Evolutionary conservation across 2,329 filamentous ascomycete species (phyloP).

Genomic region (Arachnomyces sp.): DNA sequence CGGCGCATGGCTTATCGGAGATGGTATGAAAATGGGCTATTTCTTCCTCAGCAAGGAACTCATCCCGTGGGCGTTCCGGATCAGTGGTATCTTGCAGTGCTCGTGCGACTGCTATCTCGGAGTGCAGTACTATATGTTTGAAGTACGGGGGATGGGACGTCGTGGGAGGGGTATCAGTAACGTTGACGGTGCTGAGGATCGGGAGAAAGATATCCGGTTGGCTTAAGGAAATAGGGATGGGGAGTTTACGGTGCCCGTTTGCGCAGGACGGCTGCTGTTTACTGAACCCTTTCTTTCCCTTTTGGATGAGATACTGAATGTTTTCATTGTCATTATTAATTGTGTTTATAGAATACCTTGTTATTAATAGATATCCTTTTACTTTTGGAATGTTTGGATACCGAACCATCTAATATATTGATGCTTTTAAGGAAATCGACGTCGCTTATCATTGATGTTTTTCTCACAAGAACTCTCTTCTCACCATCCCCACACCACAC

Average conservation of each 20-base stretch:
- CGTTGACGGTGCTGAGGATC: slow-evolving; percentile 20
- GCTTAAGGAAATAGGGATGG: slow-evolving; percentile 17
- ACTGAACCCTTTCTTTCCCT: no score
- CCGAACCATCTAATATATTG: no score
- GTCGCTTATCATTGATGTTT: no score
- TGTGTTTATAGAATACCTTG: no score
- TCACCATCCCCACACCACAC: no score
- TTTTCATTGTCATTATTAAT: not conserved
- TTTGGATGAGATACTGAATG: slow-evolving; percentile 1
- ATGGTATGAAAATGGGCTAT: slow-evolving; percentile 44
- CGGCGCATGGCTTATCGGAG: slow-evolving; percentile 41
- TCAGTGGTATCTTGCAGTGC: slow-evolving; percentile 43
- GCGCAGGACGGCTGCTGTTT: no score
- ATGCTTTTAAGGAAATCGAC: no score
- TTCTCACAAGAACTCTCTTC: no score
- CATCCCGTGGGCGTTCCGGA: slow-evolving; percentile 41
- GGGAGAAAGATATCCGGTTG: slow-evolving; percentile 34
- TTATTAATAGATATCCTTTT: no score
- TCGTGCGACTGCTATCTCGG: slow-evolving; percentile 40
- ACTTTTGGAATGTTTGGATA: no score
- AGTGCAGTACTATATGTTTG: slow-evolving; percentile 41
- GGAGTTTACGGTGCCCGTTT: no score
- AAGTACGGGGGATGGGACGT: slow-evolving; percentile 9
- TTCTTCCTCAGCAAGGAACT: slow-evolving; percentile 37
- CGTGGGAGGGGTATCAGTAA: slow-evolving; percentile 2